Percentiles rank a stretch among this genome's conserved stretches.
phyloP scores from a whole-genome alignment of 768 basidiomycete species.

The Lentinula guzmanii region DNA sequence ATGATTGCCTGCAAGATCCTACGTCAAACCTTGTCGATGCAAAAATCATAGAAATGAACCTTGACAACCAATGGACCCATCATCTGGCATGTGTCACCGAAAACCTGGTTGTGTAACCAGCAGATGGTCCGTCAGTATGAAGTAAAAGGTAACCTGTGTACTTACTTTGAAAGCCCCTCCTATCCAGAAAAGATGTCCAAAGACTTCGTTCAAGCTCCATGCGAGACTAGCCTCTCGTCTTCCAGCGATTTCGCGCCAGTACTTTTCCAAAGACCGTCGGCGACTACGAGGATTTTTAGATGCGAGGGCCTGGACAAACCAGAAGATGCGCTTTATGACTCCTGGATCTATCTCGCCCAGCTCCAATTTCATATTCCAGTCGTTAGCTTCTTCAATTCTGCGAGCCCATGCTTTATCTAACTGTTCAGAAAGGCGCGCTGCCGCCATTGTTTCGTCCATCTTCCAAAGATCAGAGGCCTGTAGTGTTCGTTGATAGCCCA shows the following conservation, averaged over 20 bases:
- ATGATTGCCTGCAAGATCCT: constrained; percentile 39
- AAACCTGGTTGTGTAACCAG: constrained; percentile 30
- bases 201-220: constrained; percentile 56
- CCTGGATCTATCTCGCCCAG: constrained; percentile 39
- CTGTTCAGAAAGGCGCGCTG: constrained; percentile 40
- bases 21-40: too few species aligned
- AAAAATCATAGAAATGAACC: constrained; percentile 20
- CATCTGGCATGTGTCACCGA: constrained; percentile 55
- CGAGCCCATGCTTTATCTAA: constrained; percentile 51
- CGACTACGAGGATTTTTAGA: constrained; percentile 17
- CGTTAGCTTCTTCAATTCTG: constrained; percentile 42
- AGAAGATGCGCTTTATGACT: constrained; percentile 28
- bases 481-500: constrained; percentile 68
- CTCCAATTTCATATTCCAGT: constrained; percentile 48
- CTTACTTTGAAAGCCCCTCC: constrained; percentile 54
- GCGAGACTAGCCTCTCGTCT: constrained; percentile 44
- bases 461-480: constrained; percentile 75
- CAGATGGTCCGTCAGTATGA: background rate
- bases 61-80: constrained; percentile 61
- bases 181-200: constrained; percentile 56
- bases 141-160: background rate
- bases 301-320: constrained; percentile 27
- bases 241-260: constrained; percentile 42
- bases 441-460: constrained; percentile 44
- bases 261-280: constrained; percentile 24